Percentiles rank a stretch among this genome's conserved stretches.
Conservation (phyloP, 1,139 yeast species). For the Ashbya aceris region DNA sequence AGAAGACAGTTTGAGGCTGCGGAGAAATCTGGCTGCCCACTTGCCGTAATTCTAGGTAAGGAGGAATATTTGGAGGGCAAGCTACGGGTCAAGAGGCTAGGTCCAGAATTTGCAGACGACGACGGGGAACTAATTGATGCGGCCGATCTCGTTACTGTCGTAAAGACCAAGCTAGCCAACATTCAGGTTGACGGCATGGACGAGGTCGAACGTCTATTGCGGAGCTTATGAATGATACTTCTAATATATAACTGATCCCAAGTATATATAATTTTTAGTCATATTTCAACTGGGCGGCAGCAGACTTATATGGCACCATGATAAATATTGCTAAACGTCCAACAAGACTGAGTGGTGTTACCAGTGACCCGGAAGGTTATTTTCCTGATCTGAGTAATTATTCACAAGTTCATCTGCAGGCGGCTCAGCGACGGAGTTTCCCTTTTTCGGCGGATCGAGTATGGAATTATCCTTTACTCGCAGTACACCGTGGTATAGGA, state of each 20-base stretch:
- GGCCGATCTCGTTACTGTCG: constrained; percentile 48
- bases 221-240: constrained; percentile 34
- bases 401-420: no score
- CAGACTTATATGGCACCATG: not conserved
- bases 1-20: constrained; percentile 97
- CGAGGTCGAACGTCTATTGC: constrained; percentile 51
- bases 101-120: constrained; percentile 81
- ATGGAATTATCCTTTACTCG: no score
- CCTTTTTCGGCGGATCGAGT: no score
- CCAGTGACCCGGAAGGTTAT: no score
- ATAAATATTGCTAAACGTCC: no score
- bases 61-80: constrained; percentile 76
- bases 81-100: constrained; percentile 75
- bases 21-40: constrained; percentile 82
- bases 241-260: not conserved
- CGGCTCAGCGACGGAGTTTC: no score
- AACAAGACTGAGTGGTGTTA: no score
- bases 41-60: constrained; percentile 90
- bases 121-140: constrained; percentile 70
- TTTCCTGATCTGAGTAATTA: no score
- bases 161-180: constrained; percentile 44
- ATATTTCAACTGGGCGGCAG: not conserved
- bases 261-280: not conserved
- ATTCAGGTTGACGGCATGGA: constrained; percentile 36
- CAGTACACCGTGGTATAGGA: constrained; percentile 3